Evolutionary conservation across 2,329 filamentous ascomycete genomes (phyloP).

Genomic region (Acephala macrosclerotiorum): DNA sequence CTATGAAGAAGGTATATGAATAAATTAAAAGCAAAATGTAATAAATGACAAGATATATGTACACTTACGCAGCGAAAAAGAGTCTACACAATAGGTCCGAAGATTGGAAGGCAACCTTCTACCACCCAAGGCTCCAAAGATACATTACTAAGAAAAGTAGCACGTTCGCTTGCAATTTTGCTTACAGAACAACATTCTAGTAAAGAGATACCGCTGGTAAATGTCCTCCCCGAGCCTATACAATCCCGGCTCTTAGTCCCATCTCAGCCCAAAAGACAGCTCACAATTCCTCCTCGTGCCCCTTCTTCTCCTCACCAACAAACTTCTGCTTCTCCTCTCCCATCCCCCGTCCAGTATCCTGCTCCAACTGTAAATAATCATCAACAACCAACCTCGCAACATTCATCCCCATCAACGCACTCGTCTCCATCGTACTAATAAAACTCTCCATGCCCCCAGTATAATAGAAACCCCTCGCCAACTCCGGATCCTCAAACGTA

Average conservation of each 20-base stretch:
- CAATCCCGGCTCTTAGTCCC: too few species aligned
- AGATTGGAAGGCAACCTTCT: too few species aligned
- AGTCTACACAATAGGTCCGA: too few species aligned
- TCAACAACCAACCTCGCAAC: constrained; percentile 76
- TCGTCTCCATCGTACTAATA: constrained; percentile 98
- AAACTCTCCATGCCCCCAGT: constrained; percentile 87
- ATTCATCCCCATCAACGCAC: constrained; percentile 88
- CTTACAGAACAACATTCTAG: too few species aligned
- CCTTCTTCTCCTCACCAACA: constrained; percentile 8
- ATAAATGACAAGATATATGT: too few species aligned
- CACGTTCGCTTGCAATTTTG: too few species aligned
- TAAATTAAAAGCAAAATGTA: too few species aligned
- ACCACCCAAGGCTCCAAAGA: too few species aligned
- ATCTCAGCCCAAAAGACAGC: background rate
- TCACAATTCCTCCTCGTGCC: constrained; percentile 19
- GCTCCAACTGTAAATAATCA: constrained; percentile 52
- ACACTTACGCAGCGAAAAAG: too few species aligned
- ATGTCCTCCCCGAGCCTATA: background rate
- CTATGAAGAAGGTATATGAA: too few species aligned
- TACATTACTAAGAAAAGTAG: too few species aligned
- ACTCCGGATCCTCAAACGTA: constrained; percentile 81
- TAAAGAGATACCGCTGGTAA: too few species aligned
- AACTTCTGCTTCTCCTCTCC: constrained; percentile 7
- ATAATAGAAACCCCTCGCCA: constrained; percentile 74
- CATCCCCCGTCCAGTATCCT: constrained; percentile 9